Percentiles rank a stretch among this genome's conserved stretches.
These are phyloP conservation scores for Botrytis medusae DNA, from an alignment of 2,329 filamentous ascomycete species.

Conservation along the genomic window DNA sequence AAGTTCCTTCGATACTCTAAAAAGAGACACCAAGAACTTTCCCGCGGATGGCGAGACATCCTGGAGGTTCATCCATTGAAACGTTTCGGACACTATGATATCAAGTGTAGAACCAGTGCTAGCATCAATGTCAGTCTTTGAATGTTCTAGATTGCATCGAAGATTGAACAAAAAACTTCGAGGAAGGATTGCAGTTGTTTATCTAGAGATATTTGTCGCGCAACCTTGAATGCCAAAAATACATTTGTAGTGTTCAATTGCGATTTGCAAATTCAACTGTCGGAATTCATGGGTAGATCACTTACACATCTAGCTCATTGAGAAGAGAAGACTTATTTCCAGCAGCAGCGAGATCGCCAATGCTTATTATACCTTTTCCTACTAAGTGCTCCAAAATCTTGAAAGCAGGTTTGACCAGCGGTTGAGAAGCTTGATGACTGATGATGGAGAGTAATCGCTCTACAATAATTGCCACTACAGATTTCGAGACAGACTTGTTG, in stretches of 20 bases:
- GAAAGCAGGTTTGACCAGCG: slow-evolving; percentile 68
- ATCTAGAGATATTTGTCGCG: neutral
- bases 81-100: slow-evolving; percentile 50
- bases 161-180: fast-evolving
- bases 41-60: slow-evolving; percentile 61
- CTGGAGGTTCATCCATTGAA: slow-evolving; percentile 57
- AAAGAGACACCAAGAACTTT: slow-evolving; percentile 59
- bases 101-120: slow-evolving; percentile 41
- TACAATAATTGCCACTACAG: slow-evolving; percentile 49
- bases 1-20: slow-evolving; percentile 45
- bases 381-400: slow-evolving; percentile 66
- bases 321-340: neutral
- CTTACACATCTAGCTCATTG: neutral
- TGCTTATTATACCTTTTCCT: slow-evolving; percentile 56
- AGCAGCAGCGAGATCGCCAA: slow-evolving; percentile 28
- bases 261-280: neutral
- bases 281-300: neutral
- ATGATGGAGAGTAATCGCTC: slow-evolving; percentile 58
- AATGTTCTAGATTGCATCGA: neutral
- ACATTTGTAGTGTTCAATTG: neutral
- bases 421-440: slow-evolving; percentile 58
- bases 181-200: neutral
- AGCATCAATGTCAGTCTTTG: neutral
- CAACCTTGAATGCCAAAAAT: neutral
- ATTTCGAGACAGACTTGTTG: slow-evolving; percentile 43